Base-by-base conservation (phyloP, 805 yeast species). In the Torulaspora franciscae region DNA sequence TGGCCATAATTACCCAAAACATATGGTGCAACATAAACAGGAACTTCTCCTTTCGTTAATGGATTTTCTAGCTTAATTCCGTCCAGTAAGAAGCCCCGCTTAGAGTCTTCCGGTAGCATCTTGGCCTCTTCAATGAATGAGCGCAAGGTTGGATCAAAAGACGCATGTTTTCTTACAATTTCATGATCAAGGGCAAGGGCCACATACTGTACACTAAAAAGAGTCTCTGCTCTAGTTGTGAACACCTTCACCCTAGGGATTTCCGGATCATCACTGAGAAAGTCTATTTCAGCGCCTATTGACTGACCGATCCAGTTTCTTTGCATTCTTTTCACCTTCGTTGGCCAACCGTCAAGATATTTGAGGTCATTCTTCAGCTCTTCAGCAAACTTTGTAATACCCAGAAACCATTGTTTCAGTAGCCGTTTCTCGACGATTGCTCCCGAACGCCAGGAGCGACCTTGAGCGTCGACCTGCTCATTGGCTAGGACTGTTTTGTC, bases 371-470 rank as follows among this genome's bases (percentile, higher is more conserved):
- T 62, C 46, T 77, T 75, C 43, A 93, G 70, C 2, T 72, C 81
- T 2, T 74, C 68, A 1, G 95, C 95, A 65, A 77, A 89, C 48
- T 82, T 73, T 1, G 99, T 89, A 45, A 93, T 91, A 8, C 87
- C 87, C 52, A 93, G 72, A 56, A 91, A 93, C 99, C 99, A 93
- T 63, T 93, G 99, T 50, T 81, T 85, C 37, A 93, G 70, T 42
- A 78, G 67, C 49, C 73, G 75, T 65, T 87, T 88, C 63, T 93
- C 97, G 0, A 91, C 99, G 11, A 81, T 48, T 0, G 98, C 99
- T 4, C 99, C 99, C 2, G 96, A 88, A 64, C 99, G 77, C 99
- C 99, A 93, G 0, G 97, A 88, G 44, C 81, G 72, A 0, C 99
- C 99, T 36, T 86, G 77, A 1, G 82, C 64, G 63, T 93, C 99